Conservation (phyloP, 805 yeast genomes). For the Lipomyces yamanashiensis region DNA sequence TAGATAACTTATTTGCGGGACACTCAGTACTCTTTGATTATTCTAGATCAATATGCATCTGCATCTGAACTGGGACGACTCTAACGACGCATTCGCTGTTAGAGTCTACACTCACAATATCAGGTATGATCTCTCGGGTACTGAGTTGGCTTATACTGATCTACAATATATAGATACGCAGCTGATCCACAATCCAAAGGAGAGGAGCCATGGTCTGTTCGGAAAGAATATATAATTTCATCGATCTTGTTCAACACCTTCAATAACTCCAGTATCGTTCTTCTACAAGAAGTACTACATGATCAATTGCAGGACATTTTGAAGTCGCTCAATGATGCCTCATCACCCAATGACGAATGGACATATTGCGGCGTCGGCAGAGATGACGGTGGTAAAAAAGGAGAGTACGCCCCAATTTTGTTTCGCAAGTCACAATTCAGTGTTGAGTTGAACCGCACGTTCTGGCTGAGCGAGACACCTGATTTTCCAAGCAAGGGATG, state of each 20-base stretch:
- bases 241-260: conserved; percentile 50
- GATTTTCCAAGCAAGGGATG: conserved; percentile 57
- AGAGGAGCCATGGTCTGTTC: conserved; percentile 54
- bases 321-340: conserved; percentile 39
- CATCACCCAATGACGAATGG: conserved; percentile 46
- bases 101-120: conserved; percentile 32
- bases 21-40: not conserved
- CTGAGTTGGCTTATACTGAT: not conserved
- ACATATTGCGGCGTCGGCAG: conserved; percentile 57
- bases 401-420: conserved; percentile 59
- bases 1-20: too few species aligned
- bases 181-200: conserved; percentile 37
- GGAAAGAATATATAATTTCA: conserved; percentile 49
- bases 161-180: conserved; percentile 37
- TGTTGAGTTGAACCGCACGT: conserved; percentile 50
- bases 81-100: conserved; percentile 19
- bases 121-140: conserved; percentile 11
- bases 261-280: conserved; percentile 48
- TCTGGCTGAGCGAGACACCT: conserved; percentile 63
- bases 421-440: conserved; percentile 49
- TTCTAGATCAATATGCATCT: conserved; percentile 8
- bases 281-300: conserved; percentile 55
- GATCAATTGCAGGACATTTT: conserved; percentile 55
- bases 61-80: conserved; percentile 25
- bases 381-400: conserved; percentile 55